phyloP scores from a whole-genome alignment of 768 basidiomycete genomes.

The Naganishia randhawae region DNA sequence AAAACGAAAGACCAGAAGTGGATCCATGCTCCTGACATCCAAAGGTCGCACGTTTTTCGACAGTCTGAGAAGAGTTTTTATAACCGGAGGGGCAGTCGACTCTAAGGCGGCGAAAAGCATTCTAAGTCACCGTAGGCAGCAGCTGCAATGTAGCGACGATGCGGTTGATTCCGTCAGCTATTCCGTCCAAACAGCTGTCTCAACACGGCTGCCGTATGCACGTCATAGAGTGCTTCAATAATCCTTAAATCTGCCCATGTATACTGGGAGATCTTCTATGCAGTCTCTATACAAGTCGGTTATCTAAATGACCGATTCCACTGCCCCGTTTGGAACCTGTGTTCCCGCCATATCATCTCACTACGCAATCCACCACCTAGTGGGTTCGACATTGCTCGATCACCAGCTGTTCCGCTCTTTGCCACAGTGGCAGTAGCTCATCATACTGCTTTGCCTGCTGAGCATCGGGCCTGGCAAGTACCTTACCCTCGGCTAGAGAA shows the following conservation, averaged over 20 bases:
- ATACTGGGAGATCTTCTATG: no score
- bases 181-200: no score
- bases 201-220: no score
- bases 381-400: conserved; percentile 18
- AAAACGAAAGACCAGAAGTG: neutral
- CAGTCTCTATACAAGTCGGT: neutral
- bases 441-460: conserved; percentile 24
- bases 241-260: no score
- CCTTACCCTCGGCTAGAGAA: conserved; percentile 12
- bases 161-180: no score
- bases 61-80: neutral
- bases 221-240: no score
- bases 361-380: neutral
- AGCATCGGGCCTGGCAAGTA: conserved; percentile 21
- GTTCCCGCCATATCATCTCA: neutral
- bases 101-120: neutral
- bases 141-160: no score
- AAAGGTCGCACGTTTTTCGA: conserved; percentile 3
- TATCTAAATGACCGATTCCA: neutral
- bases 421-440: conserved; percentile 25
- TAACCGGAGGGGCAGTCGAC: neutral
- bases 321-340: no score
- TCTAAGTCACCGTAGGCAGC: no score
- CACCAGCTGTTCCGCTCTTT: conserved; percentile 25
- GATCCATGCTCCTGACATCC: neutral